phyloP scores from a whole-genome alignment of 2,329 filamentous ascomycete species.

The Colletotrichum sp. region DNA sequence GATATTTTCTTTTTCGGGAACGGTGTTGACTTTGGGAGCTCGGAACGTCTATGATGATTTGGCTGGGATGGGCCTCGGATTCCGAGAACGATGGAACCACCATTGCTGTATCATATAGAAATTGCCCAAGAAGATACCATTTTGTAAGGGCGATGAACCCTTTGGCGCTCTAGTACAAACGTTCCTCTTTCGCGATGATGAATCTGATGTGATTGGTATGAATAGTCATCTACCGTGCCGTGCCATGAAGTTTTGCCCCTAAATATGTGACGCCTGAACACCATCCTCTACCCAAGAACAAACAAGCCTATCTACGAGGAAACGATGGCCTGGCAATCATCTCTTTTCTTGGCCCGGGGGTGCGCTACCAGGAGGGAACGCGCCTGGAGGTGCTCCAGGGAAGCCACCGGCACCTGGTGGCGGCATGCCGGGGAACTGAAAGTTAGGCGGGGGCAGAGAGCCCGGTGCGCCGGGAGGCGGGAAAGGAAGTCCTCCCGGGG shows the following conservation, averaged over 20 bases:
- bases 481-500: conserved; percentile 36
- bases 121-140: conserved; percentile 14
- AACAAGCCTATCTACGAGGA: neutral
- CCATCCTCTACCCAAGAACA: conserved; percentile 22
- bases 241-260: conserved; percentile 12
- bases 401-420: conserved; percentile 41
- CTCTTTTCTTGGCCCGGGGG: conserved; percentile 44
- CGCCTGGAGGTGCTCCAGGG: conserved; percentile 41
- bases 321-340: conserved; percentile 25
- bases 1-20: neutral
- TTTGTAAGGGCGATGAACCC: neutral
- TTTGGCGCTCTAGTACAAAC: neutral
- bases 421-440: conserved; percentile 53
- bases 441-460: conserved; percentile 50
- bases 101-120: conserved; percentile 17
- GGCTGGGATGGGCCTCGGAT: neutral
- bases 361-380: conserved; percentile 35
- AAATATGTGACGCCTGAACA: conserved; percentile 33
- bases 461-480: conserved; percentile 27
- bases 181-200: neutral
- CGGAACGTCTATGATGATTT: conserved; percentile 1
- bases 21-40: neutral
- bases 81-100: neutral
- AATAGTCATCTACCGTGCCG: conserved; percentile 1
- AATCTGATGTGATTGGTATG: conserved; percentile 8